A percentile compares a stretch with the other conserved stretches of the same genome.
Conservation (phyloP, 1,284 basidiomycete genomes). For the Flammula alnicola region DNA sequence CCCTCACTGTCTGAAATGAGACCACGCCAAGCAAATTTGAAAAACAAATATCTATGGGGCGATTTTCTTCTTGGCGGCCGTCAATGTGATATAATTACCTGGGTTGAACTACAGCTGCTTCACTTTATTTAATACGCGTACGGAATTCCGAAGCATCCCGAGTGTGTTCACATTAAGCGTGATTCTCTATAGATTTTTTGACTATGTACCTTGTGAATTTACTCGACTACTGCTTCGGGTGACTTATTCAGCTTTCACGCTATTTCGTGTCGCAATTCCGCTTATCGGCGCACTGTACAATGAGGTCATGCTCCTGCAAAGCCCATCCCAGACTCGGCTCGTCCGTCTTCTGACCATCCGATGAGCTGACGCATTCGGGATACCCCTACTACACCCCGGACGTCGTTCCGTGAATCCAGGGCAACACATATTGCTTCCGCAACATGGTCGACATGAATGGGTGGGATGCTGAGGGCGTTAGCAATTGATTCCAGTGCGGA, state of each 20-base stretch:
- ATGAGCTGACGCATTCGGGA: conserved; percentile 55
- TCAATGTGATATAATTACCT: too few species aligned
- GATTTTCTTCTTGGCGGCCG: too few species aligned
- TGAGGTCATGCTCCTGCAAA: conserved; percentile 7
- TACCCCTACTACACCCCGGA: conserved; percentile 79
- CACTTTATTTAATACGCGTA: background rate
- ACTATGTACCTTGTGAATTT: conserved; percentile 17
- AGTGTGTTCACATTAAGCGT: conserved; percentile 7
- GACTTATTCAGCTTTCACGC: conserved; percentile 4
- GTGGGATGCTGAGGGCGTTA: conserved; percentile 79
- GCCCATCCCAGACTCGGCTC: conserved; percentile 9
- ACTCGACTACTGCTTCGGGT: background rate
- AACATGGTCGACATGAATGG: conserved; percentile 96
- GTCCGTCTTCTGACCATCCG: conserved; percentile 18
- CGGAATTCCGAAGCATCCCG: conserved; percentile 20
- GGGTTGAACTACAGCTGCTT: too few species aligned
- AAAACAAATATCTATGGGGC: conserved; percentile 3
- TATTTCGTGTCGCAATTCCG: background rate
- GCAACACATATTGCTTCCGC: conserved; percentile 81
- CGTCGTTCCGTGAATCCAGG: conserved; percentile 48
- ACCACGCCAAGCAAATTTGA: conserved; percentile 7
- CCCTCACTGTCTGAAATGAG: conserved; percentile 7
- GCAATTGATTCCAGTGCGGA: conserved; percentile 68
- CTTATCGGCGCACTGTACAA: conserved; percentile 1
- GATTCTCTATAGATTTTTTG: conserved; percentile 1